Evolutionary conservation across 129 eudicot genomes (phyloP).

Genomic region (Centrapalus pauciflorus): DNA sequence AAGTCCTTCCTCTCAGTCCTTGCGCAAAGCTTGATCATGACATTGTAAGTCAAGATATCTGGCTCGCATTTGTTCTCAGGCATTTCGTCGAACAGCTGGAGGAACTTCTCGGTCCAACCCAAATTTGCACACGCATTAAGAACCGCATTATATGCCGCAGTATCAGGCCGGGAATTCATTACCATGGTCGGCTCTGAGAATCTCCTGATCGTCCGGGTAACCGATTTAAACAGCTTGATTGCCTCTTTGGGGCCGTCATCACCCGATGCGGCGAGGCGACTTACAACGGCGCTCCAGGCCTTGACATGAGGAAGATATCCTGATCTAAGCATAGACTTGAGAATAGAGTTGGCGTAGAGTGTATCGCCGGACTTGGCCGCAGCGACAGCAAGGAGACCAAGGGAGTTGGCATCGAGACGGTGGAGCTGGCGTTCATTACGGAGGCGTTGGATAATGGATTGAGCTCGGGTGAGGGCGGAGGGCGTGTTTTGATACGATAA

Average conservation of each 20-base stretch:
- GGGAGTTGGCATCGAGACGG: constrained; percentile 86
- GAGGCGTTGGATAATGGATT: constrained; percentile 78
- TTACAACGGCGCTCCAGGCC: constrained; percentile 95
- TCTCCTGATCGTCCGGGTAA: constrained; percentile 46
- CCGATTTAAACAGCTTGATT: constrained; percentile 47
- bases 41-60: constrained; percentile 76
- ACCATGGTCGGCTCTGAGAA: constrained; percentile 43
- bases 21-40: constrained; percentile 84
- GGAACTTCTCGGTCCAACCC: constrained; percentile 57
- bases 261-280: constrained; percentile 54
- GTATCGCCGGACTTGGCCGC: constrained; percentile 77
- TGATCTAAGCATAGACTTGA: constrained; percentile 91
- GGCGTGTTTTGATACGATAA: constrained; percentile 72
- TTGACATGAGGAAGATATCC: constrained; percentile 93
- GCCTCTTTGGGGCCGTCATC: constrained; percentile 86
- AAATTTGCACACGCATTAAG: constrained; percentile 88
- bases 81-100: constrained; percentile 87
- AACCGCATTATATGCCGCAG: constrained; percentile 83
- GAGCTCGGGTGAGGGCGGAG: constrained; percentile 62
- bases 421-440: constrained; percentile 79
- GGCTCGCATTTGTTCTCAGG: constrained; percentile 54
- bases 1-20: constrained; percentile 70
- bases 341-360: constrained; percentile 63
- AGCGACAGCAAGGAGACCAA: constrained; percentile 79
- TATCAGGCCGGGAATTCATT: constrained; percentile 60